phyloP scores from a whole-genome alignment of 2,329 filamentous ascomycete species.

The Trichoderma simmonsii region DNA sequence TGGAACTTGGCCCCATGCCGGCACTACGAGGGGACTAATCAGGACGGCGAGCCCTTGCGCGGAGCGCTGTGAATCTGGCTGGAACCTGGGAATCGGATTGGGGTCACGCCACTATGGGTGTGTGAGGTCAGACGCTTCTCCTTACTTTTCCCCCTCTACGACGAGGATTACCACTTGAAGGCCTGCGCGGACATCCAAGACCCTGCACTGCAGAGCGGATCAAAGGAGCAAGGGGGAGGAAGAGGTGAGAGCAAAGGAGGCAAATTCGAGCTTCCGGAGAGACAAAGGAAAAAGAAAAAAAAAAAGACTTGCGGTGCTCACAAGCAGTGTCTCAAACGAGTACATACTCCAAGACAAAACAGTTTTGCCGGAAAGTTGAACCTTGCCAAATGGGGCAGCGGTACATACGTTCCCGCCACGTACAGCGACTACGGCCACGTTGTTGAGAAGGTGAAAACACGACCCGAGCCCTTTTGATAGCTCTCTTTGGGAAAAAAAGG shows the following conservation, averaged over 20 bases:
- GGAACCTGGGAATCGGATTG: conserved; percentile 30
- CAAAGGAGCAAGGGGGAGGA: not conserved
- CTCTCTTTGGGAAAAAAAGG: not conserved
- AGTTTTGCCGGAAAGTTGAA: not conserved
- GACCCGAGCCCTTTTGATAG: not conserved
- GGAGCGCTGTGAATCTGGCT: conserved; percentile 27
- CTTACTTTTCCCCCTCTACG: not conserved
- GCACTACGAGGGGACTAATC: conserved; percentile 14
- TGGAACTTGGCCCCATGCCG: conserved; percentile 29
- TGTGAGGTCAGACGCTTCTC: conserved; percentile 7
- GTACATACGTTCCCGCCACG: not conserved
- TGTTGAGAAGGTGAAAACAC: not conserved
- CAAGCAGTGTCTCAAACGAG: not conserved
- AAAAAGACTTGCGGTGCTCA: not conserved
- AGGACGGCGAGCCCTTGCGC: not conserved
- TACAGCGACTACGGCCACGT: not conserved
- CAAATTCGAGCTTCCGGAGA: not conserved
- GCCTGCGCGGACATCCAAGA: not conserved
- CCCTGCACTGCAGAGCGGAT: not conserved
- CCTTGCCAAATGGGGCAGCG: not conserved
- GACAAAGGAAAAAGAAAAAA: not conserved
- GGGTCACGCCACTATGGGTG: conserved; percentile 11
- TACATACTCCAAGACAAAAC: not conserved
- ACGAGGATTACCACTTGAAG: not conserved
- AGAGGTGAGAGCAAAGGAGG: not conserved